Evolutionary conservation across 2,329 filamentous ascomycete species (phyloP), one percentile per base, ranked within the genome.

Genomic region (Fusarium sp.): DNA sequence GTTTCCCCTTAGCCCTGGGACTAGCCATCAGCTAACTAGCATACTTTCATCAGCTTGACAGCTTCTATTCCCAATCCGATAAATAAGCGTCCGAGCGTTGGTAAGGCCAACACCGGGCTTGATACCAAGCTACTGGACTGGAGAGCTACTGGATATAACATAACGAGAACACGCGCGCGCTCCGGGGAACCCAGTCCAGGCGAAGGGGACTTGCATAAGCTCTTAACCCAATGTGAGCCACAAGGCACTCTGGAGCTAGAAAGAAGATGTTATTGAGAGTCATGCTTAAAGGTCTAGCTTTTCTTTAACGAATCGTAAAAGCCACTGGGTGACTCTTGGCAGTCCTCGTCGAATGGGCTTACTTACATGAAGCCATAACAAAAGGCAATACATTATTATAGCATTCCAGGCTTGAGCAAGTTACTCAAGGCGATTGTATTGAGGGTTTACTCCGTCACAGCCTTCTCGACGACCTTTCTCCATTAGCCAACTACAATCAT

Each of bases 231-330:
- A 20, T 24, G 5, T 8, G 2, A 36, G 9, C 6, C n/a, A 6
- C 10, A 6, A 6, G n/a, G 0, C 8, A 8, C 7, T 38, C 2
- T 12, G 2, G 12, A 4, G 7, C n/a, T 12, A 22, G 4, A 17
- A 3, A 4, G 12, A 1, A 18, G 10, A 14, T 18, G 3, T 2
- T 39, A 4, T 2, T 28, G 14, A n/a, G 41, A 41, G 60, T 63
- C 49, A 62, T 62, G 15, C 3, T 20, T 1, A 6, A 33, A 18
- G 12, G 33, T 18, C 39, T 22, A 33, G 12, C 44, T n/a, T 8
- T 7, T 26, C 33, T 22, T 12, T 10, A 31, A 26, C 24, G 42
- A 63, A 24, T 59, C 52, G 52, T n/a, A 15, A 47, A 24, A 33
- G 24, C 17, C 24, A 38, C 49, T 0, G 0, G 5, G 3, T 33